Percentiles rank a stretch among this genome's conserved stretches.
Evolutionary conservation across 371 early-diverging fungal species (phyloP).

Genomic region (Funneliformis caledonium): DNA sequence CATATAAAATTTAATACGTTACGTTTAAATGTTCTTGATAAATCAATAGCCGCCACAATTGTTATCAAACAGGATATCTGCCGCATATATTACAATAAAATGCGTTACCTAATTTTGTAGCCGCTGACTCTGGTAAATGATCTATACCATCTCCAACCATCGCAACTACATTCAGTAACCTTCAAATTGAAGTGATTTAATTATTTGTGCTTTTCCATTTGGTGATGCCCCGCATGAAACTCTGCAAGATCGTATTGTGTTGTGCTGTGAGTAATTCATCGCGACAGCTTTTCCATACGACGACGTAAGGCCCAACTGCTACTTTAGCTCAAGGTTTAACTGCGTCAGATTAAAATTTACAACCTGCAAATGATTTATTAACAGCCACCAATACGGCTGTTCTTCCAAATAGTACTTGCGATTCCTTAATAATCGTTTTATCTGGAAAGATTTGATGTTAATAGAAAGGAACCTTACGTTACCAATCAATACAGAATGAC

Average conservation of each 20-base stretch:
- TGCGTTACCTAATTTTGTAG: conserved; percentile 94
- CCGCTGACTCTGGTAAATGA: conserved; percentile 95
- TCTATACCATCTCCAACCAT: conserved; percentile 99
- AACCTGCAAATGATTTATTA: conserved; percentile 68
- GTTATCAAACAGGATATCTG: conserved; percentile 87
- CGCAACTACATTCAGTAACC: conserved; percentile 66
- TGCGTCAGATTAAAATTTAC: conserved; percentile 84
- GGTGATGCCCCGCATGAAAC: conserved; percentile 94
- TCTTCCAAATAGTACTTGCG: conserved; percentile 67
- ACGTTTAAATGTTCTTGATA: conserved; percentile 79
- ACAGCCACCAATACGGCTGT: conserved; percentile 83
- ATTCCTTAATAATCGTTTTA: conserved; percentile 49
- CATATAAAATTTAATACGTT: conserved; percentile 87
- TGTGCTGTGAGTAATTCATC: conserved; percentile 84
- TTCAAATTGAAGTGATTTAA: conserved; percentile 63
- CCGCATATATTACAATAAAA: conserved; percentile 94
- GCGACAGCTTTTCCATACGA: conserved; percentile 77
- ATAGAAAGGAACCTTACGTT: conserved; percentile 67
- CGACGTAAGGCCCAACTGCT: conserved; percentile 69
- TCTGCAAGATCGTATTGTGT: conserved; percentile 71
- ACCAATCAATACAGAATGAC: conserved; percentile 69
- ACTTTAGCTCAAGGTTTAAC: conserved; percentile 79
- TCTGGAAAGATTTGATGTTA: conserved; percentile 45
- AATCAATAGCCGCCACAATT: conserved; percentile 82
- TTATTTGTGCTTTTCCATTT: conserved; percentile 81